Conservation (phyloP, 345 rosid genomes). For the Rhodamnia rubescens region DNA sequence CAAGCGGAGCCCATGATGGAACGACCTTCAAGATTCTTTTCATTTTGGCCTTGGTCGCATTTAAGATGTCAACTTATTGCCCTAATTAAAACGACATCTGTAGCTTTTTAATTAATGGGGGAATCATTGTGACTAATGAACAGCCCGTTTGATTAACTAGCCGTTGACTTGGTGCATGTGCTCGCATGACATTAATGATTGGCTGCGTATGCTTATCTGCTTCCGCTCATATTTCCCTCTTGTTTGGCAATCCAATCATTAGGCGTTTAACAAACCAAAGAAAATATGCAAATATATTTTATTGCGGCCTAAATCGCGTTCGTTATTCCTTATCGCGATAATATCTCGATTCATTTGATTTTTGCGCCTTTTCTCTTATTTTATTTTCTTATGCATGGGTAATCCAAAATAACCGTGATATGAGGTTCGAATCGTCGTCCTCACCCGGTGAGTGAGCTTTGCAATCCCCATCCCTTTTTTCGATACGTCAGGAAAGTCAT, state of each 20-base stretch:
- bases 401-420: too few relatives aligned
- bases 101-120: background rate
- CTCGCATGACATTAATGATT: background rate
- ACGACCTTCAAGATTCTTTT: background rate
- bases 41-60: background rate
- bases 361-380: too few relatives aligned
- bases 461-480: rapidly evolving
- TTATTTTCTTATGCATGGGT: too few relatives aligned
- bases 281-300: background rate
- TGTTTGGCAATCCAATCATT: background rate
- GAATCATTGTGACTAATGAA: background rate
- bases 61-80: background rate
- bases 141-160: background rate
- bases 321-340: rapidly evolving
- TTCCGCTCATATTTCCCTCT: background rate
- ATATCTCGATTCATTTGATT: background rate
- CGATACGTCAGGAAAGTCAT: background rate
- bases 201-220: background rate
- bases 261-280: background rate
- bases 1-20: too few relatives aligned
- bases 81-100: background rate
- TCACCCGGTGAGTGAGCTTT: background rate
- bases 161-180: background rate
- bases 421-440: background rate
- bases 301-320: background rate